These are phyloP conservation scores for Perkinsela sp. DNA, from an alignment of 208 protist species.

Conservation along the genomic window DNA sequence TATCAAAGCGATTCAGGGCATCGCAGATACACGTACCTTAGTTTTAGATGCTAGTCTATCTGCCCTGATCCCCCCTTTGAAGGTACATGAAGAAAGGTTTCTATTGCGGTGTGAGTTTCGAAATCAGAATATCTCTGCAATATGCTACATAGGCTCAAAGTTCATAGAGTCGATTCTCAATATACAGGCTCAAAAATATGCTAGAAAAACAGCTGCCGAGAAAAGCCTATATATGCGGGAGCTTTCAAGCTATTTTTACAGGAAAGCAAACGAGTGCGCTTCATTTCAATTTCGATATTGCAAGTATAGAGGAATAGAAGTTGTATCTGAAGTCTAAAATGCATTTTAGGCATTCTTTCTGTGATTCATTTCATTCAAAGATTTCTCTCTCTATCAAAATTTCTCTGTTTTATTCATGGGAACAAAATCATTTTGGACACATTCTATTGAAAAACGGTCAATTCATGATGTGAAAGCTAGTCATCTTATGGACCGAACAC, in stretches of 20 bases:
- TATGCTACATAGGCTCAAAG: background rate
- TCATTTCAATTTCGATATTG: no score
- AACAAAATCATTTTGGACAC: slow-evolving; percentile 1
- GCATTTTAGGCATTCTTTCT: no score
- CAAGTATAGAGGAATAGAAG: no score
- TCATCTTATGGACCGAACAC: slow-evolving; percentile 13
- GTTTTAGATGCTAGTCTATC: background rate
- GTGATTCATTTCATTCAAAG: no score
- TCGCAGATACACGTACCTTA: background rate
- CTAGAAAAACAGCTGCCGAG: background rate
- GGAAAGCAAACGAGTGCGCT: no score
- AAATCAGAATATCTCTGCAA: background rate
- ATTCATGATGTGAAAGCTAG: slow-evolving; percentile 12
- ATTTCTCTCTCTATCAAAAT: no score
- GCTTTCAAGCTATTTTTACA: no score
- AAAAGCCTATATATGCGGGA: no score
- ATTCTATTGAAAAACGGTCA: background rate
- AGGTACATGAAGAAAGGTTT: background rate
- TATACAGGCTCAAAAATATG: background rate
- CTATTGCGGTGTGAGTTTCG: background rate
- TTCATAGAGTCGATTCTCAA: background rate
- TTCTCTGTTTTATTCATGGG: background rate
- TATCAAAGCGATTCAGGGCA: no score
- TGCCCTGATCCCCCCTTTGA: background rate
- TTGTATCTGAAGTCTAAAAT: no score